Percentiles rank a stretch among this genome's conserved stretches.
phyloP scores from a whole-genome alignment of 441 rosid species.

The Erodium texanum region DNA sequence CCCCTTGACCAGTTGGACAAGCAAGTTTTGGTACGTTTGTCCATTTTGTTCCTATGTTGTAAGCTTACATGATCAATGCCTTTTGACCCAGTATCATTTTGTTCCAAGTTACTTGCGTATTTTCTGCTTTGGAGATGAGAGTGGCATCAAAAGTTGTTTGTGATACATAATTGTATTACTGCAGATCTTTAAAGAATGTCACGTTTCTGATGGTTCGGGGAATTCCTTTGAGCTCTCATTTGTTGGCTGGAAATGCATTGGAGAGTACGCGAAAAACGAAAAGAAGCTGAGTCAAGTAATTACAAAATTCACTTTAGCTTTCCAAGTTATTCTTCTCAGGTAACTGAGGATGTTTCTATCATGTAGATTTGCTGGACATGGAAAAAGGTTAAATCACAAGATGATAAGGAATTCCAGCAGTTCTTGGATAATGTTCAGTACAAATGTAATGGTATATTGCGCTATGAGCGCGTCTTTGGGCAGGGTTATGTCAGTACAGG shows the following conservation, averaged over 20 bases:
- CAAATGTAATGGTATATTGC: conserved; percentile 67
- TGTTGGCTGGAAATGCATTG: conserved; percentile 79
- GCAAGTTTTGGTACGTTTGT: no score
- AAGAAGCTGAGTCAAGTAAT: conserved; percentile 87
- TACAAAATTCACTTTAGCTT: neutral
- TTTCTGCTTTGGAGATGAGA: no score
- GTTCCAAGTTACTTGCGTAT: no score
- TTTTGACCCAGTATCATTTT: no score
- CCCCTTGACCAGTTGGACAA: no score
- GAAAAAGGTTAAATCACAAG: conserved; percentile 69
- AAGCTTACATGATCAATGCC: no score
- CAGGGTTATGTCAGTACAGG: conserved; percentile 93
- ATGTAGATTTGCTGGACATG: conserved; percentile 92
- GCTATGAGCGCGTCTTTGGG: conserved; percentile 90
- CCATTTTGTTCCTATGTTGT: no score
- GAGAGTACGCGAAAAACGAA: conserved; percentile 32
- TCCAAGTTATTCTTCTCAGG: conserved; percentile 13
- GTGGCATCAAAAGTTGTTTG: neutral
- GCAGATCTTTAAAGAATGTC: conserved; percentile 78
- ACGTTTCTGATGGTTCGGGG: conserved; percentile 44
- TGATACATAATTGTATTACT: neutral
- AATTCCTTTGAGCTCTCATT: conserved; percentile 71
- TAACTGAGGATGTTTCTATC: conserved; percentile 9
- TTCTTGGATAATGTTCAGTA: conserved; percentile 94
- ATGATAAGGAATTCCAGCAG: conserved; percentile 82